phyloP scores from a whole-genome alignment of 495 filamentous ascomycete genomes.

The Podospora conica region DNA sequence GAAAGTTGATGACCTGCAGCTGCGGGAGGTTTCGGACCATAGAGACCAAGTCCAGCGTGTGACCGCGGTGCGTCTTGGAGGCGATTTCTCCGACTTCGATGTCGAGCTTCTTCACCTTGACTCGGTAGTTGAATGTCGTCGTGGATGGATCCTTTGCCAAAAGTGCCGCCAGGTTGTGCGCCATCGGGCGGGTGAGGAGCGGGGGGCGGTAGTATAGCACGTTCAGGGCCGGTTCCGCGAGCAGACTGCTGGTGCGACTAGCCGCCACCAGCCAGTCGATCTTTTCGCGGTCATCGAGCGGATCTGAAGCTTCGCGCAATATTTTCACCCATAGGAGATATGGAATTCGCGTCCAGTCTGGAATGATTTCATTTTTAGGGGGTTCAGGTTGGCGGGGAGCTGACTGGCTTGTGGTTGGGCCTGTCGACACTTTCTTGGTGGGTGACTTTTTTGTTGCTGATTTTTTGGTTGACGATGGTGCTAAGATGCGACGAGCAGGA shows the following conservation, averaged over 20 bases:
- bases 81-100: slow-evolving; percentile 51
- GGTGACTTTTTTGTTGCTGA: background rate
- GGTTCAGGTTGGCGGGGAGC: background rate
- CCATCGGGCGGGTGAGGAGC: slow-evolving; percentile 43
- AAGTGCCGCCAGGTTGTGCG: slow-evolving; percentile 31
- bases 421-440: background rate
- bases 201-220: slow-evolving; percentile 67
- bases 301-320: slow-evolving; percentile 58
- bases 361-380: slow-evolving; percentile 35
- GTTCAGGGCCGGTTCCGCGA: slow-evolving; percentile 68
- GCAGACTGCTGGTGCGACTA: slow-evolving; percentile 56
- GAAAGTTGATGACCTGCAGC: slow-evolving; percentile 50
- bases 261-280: slow-evolving; percentile 56
- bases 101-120: slow-evolving; percentile 63
- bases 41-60: slow-evolving; percentile 35
- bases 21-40: slow-evolving; percentile 41
- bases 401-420: background rate
- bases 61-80: slow-evolving; percentile 26
- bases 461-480: background rate
- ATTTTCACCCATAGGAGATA: slow-evolving; percentile 66
- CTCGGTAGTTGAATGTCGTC: slow-evolving; percentile 47
- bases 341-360: slow-evolving; percentile 63
- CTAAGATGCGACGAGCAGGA: background rate
- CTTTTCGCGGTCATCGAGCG: slow-evolving; percentile 49
- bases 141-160: slow-evolving; percentile 36